phyloP scores from a whole-genome alignment of 768 basidiomycete genomes.

The Rhodosporidiobolus odoratus region DNA sequence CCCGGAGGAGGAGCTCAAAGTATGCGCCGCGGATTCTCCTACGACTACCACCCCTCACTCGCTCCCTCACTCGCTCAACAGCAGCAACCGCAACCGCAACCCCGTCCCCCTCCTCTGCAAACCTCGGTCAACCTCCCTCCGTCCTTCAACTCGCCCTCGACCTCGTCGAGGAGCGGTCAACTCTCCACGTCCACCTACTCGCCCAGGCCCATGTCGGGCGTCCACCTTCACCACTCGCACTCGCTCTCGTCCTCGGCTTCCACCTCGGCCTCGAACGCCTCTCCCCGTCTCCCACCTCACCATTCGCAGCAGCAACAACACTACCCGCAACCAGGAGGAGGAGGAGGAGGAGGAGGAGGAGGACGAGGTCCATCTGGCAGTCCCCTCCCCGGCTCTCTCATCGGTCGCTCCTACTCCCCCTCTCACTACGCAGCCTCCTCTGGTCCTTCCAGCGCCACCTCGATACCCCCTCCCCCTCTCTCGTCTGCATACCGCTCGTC shows the following conservation, averaged over 20 bases:
- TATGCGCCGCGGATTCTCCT: slow-evolving; percentile 18
- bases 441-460: neutral
- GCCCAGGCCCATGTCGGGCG: slow-evolving; percentile 13
- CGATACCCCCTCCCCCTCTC: neutral
- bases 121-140: slow-evolving; percentile 22
- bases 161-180: too few relatives aligned
- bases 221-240: neutral
- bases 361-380: too few relatives aligned
- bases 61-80: neutral
- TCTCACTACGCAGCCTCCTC: slow-evolving; percentile 17
- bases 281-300: neutral
- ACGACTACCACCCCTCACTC: slow-evolving; percentile 1
- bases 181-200: neutral
- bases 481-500: neutral
- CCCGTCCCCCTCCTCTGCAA: neutral
- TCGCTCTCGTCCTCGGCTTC: neutral
- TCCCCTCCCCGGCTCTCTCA: neutral
- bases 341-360: neutral
- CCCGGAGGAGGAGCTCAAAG: neutral
- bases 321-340: too few relatives aligned
- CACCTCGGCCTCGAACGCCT: slow-evolving; percentile 1
- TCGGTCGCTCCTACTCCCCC: slow-evolving; percentile 11
- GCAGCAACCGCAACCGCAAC: too few relatives aligned
- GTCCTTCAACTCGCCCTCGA: neutral
- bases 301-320: neutral